A percentile compares a stretch with the other conserved stretches of the same genome.
Evolutionary conservation across 2,329 filamentous ascomycete genomes (phyloP).

Genomic region (Colletotrichum caudatum): DNA sequence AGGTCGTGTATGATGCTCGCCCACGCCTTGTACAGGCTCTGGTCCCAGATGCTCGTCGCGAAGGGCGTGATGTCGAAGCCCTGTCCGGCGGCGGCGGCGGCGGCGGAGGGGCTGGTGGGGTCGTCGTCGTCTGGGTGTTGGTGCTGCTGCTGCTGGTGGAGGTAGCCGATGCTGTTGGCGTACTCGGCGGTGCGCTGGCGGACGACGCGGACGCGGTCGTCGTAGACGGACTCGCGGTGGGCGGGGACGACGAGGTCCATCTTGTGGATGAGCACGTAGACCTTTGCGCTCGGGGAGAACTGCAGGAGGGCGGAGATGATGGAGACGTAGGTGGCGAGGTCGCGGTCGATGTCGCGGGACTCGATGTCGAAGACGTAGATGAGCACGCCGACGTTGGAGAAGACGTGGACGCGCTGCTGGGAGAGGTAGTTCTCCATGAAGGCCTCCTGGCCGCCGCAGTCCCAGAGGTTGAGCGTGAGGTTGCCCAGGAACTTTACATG

Average conservation of each 20-base stretch:
- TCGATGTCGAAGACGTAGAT: constrained; percentile 99
- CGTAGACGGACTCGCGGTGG: constrained; percentile 83
- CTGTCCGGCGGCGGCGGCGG: constrained; percentile 46
- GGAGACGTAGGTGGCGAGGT: constrained; percentile 90
- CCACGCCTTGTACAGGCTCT: constrained; percentile 98
- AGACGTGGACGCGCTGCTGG: constrained; percentile 95
- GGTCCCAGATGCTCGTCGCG: constrained; percentile 98
- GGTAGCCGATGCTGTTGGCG: constrained; percentile 55
- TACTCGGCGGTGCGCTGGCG: constrained; percentile 76
- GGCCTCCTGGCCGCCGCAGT: constrained; percentile 97
- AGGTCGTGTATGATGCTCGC: constrained; percentile 97
- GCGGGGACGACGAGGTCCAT: constrained; percentile 93
- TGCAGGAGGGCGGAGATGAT: constrained; percentile 91
- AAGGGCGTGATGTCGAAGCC: constrained; percentile 84
- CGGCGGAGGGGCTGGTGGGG: constrained; percentile 42
- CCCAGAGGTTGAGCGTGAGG: constrained; percentile 96
- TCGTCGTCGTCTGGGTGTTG: constrained; percentile 31
- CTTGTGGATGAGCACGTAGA: constrained; percentile 98
- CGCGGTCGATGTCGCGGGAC: constrained; percentile 91
- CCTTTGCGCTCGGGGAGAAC: constrained; percentile 82
- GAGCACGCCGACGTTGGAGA: constrained; percentile 93
- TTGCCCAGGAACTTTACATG: constrained; percentile 99
- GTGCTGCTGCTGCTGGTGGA: constrained; percentile 25
- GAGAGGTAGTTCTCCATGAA: constrained; percentile 99
- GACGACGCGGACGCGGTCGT: constrained; percentile 83